These are phyloP conservation scores for Ceratocystis harringtonii DNA, from an alignment of 2,329 filamentous ascomycete genomes.

Conservation along the genomic window DNA sequence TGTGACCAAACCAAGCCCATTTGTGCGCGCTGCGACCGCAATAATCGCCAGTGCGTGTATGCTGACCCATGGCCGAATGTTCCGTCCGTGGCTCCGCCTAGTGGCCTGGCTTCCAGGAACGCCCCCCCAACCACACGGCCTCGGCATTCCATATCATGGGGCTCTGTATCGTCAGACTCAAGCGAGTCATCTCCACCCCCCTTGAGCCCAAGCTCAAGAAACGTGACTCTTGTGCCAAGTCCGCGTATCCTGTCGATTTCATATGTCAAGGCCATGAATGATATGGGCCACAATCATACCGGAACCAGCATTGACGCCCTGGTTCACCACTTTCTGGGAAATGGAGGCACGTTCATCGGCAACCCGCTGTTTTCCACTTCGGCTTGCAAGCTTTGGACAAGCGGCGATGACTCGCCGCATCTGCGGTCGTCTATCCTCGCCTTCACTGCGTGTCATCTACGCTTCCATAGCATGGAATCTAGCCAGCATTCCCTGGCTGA, in stretches of 20 bases:
- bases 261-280: constrained; percentile 10
- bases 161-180: background rate
- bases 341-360: constrained; percentile 18
- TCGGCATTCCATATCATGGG: background rate
- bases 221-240: background rate
- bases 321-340: constrained; percentile 13
- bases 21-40: constrained; percentile 20
- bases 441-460: constrained; percentile 21
- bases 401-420: constrained; percentile 16
- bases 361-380: constrained; percentile 16
- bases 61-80: background rate
- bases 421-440: constrained; percentile 20
- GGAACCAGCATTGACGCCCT: constrained; percentile 14
- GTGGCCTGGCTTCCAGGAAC: background rate
- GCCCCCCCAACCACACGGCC: background rate
- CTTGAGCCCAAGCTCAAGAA: background rate
- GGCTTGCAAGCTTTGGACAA: constrained; percentile 15
- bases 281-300: constrained; percentile 9
- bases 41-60: constrained; percentile 18
- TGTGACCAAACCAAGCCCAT: constrained; percentile 20
- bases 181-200: background rate
- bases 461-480: constrained; percentile 14
- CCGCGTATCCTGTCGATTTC: constrained; percentile 12
- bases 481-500: constrained; percentile 19
- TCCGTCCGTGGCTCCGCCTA: background rate